These are phyloP conservation scores for Eucalyptus albens DNA, from an alignment of 345 rosid species.

Conservation along the genomic window DNA sequence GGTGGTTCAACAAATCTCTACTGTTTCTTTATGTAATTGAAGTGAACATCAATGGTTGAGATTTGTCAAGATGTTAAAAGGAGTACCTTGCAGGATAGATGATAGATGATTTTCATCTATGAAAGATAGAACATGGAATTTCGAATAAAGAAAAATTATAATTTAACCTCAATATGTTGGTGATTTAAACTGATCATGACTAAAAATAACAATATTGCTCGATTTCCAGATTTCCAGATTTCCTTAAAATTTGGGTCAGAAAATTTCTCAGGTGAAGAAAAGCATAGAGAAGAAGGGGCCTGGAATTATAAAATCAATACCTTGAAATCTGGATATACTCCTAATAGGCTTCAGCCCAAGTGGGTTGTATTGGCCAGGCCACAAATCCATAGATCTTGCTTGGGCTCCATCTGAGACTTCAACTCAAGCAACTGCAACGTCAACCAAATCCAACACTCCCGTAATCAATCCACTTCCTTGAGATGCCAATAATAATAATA, in stretches of 20 bases:
- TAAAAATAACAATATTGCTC: not conserved
- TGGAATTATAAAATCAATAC: not conserved
- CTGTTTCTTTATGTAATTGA: not conserved
- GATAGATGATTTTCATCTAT: not conserved
- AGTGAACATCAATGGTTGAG: not conserved
- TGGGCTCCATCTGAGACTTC: not conserved
- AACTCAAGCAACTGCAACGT: not conserved
- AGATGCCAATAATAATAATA: not conserved
- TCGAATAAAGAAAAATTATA: not conserved
- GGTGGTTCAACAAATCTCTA: not conserved
- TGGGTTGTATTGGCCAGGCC: not conserved
- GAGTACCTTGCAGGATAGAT: not conserved
- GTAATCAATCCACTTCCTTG: not conserved
- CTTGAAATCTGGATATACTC: not conserved
- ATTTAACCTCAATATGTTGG: not conserved
- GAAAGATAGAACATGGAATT: not conserved
- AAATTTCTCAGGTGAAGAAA: not conserved
- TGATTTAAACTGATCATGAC: not conserved
- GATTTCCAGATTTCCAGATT: not conserved
- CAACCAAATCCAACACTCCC: not conserved
- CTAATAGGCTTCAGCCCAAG: not conserved
- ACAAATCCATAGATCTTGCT: not conserved
- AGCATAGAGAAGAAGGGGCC: not conserved
- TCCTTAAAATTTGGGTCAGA: not conserved
- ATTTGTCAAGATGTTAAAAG: not conserved